Conservation (phyloP, 73 alveolate species). For the Uronychia binucleata region DNA sequence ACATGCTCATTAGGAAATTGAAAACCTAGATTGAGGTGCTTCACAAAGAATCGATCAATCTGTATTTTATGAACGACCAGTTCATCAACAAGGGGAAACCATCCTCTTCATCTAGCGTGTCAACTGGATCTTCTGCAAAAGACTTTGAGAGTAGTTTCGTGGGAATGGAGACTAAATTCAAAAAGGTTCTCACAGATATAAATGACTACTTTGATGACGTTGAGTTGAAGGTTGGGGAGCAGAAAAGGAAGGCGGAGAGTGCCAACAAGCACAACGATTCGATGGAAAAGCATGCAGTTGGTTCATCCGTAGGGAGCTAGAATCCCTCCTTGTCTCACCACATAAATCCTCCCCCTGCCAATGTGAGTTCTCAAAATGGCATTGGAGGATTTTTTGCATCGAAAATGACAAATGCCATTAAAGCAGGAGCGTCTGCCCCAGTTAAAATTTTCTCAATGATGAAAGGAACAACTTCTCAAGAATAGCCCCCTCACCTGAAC, state of each 20-base stretch:
- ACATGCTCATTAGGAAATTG: not conserved
- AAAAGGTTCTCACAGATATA: not conserved
- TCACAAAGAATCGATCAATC: not conserved
- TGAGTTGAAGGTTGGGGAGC: not conserved
- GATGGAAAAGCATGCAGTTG: too few relatives aligned
- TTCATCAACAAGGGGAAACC: too few relatives aligned
- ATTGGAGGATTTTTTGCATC: not conserved
- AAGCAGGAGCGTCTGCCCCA: not conserved
- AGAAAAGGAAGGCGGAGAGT: not conserved
- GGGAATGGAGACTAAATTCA: not conserved
- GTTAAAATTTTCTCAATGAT: not conserved
- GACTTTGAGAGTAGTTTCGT: not conserved
- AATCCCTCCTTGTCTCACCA: too few relatives aligned
- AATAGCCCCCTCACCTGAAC: not conserved
- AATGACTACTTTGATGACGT: not conserved
- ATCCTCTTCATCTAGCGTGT: too few relatives aligned
- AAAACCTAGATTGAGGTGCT: not conserved
- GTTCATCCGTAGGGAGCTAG: conserved; percentile 1
- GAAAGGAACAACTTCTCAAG: not conserved
- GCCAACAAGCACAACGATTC: not conserved
- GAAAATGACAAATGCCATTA: not conserved
- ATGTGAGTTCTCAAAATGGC: not conserved
- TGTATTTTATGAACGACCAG: not conserved
- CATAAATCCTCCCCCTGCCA: too few relatives aligned
- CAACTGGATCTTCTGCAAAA: not conserved